phyloP scores from a whole-genome alignment of 2,329 filamentous ascomycete genomes.

The Tetracladium maxilliforme region DNA sequence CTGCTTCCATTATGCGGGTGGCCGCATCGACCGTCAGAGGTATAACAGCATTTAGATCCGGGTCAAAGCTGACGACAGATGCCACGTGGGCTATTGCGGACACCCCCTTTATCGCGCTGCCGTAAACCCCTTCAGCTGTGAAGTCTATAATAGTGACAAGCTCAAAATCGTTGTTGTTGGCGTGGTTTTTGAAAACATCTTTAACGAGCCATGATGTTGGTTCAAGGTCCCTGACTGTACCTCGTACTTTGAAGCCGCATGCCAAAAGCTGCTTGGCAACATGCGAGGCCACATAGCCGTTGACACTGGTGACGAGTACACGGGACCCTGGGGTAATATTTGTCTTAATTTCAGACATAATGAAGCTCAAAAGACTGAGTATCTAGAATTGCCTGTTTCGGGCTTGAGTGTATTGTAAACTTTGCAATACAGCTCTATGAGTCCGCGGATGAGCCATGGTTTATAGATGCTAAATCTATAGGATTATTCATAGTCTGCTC shows the following conservation, averaged over 20 bases:
- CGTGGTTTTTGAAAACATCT: conserved; percentile 14
- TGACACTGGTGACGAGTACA: conserved; percentile 29
- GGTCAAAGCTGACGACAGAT: conserved; percentile 19
- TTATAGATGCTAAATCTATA: too few species aligned
- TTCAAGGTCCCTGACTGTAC: conserved; percentile 21
- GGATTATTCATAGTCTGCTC: too few species aligned
- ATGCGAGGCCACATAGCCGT: conserved; percentile 27
- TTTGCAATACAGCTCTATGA: too few species aligned
- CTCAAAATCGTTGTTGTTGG: conserved; percentile 17
- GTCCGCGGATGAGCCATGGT: too few species aligned
- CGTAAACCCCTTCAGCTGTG: conserved; percentile 17
- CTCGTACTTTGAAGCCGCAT: conserved; percentile 25
- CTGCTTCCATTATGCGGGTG: conserved; percentile 22
- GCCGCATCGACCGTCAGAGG: conserved; percentile 18
- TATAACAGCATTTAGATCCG: conserved; percentile 26
- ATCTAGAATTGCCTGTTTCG: too few species aligned
- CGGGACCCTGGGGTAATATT: conserved; percentile 13
- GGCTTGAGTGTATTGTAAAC: too few species aligned
- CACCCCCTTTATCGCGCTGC: conserved; percentile 22
- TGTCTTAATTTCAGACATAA: too few species aligned
- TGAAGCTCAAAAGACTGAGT: too few species aligned
- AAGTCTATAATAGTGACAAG: conserved; percentile 22
- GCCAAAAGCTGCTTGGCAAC: conserved; percentile 22
- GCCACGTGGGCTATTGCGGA: conserved; percentile 29
- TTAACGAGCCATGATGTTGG: conserved; percentile 19